Base-by-base conservation (phyloP, 805 yeast species). In the Yamadazyma philogaea region DNA sequence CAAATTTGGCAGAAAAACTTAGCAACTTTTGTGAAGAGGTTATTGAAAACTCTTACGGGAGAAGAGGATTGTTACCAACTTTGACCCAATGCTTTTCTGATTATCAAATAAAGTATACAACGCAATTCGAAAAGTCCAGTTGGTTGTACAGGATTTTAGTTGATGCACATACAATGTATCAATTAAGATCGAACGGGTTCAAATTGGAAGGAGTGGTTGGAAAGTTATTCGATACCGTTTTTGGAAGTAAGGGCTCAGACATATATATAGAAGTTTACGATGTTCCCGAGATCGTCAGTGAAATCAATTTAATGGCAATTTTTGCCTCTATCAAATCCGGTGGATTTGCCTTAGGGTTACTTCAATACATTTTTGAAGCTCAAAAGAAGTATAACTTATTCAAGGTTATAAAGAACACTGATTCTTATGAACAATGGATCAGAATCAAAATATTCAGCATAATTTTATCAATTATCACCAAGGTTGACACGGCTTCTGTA, bases 61-160 rank as follows among this genome's bases (percentile, higher is more conserved):
- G 96, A 59, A 77, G 95, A 50, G 72, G 84, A 2, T 62, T 89
- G 6, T 60, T 87, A 18, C 90, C 96, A 0, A 52, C 71, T 1
- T 56, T 89, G 8, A 68, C 84, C 7, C 59, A 58, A 20, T 55
- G 66, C 5, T 49, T 88, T 3, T 65, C 72, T 5, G 50, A 57
- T 4, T 81, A 69, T 49, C 80, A 79, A 51, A 34, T 59, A 1
- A 44, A 48, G 0, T 50, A 62, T 39, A 44, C 57, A 0, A 50
- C 46, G 0, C 46, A 47, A 2, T 76, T 80, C 47, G 75, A 74
- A 24, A 51, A 56, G 2, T 54, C 70, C 1, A 21, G 45, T 0
- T 84, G 90, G 85, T 46, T 85, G 0, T 66, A 74, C 4, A 61
- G 67, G 7, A 44, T 82, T 0, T 53, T 86, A 39, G 69, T 76